These are phyloP conservation scores for Paulownia fortunei DNA, from an alignment of 257 asterid genomes.

Conservation along the genomic window DNA sequence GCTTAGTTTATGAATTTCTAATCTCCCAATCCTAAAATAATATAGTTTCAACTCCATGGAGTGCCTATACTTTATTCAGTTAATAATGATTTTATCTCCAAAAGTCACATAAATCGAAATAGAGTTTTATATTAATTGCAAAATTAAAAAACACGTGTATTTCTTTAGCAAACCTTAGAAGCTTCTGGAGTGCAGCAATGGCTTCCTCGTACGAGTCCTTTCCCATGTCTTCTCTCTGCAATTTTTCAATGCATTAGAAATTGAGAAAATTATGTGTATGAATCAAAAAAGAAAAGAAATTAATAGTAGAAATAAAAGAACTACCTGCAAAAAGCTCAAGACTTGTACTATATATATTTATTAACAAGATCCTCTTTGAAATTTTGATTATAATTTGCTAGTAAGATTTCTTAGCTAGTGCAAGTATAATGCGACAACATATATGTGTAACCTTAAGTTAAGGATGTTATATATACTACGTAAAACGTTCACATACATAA, in stretches of 20 bases:
- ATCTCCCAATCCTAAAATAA: not conserved
- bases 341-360: too few relatives aligned
- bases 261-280: not conserved
- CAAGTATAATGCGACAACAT: not conserved
- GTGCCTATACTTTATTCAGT: too few relatives aligned
- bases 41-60: too few relatives aligned
- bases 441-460: not conserved
- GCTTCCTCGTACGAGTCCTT: conserved; percentile 79
- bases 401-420: not conserved
- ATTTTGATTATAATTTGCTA: not conserved
- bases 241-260: conserved; percentile 12
- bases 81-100: not conserved
- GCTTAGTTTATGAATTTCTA: not conserved
- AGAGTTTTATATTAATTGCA: not conserved
- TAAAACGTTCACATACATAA: not conserved
- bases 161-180: conserved; percentile 63
- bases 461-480: conserved; percentile 5
- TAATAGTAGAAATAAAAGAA: not conserved
- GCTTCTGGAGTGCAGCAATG: conserved; percentile 79
- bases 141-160: too few relatives aligned
- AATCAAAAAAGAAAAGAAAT: not conserved
- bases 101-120: not conserved
- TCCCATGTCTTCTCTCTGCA: conserved; percentile 88
- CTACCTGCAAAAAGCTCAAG: not conserved
- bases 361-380: not conserved